Base-by-base conservation (phyloP, 2,329 filamentous ascomycete genomes). In the Lachnellula cervina region DNA sequence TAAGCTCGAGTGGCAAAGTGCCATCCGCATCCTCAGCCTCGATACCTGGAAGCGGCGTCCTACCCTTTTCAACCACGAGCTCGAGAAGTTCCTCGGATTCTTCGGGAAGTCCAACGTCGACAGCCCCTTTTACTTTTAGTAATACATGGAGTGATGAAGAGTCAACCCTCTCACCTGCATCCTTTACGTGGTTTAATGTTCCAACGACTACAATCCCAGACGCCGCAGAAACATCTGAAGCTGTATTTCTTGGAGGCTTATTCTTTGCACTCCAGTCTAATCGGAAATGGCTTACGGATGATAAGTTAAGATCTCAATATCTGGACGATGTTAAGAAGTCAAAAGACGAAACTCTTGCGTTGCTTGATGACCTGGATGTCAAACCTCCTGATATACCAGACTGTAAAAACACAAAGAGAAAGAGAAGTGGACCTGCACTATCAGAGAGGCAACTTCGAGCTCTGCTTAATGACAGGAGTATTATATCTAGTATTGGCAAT, bases 361-460 rank as follows among this genome's bases (percentile, higher is more conserved):
- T 58, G 16, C 44, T 55, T 34, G 46, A 48, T 23, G 42, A 35
- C 17, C 19, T 58, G 13, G n/a, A 38, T 23, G 38, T 52, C 42
- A 50, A 55, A 23, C 48, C 49, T 6, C 35, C 43, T 38, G 23
- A 25, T 19, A 43, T 32, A 4, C 49, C 52, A 2, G 48, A 51
- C 28, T 55, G 52, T 43, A 49, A 43, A 25, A 58, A 52, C 16
- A 49, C 45, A 35, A 57, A 59, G 42, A 45, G 51, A n/a, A 51
- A 40, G 23, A 51, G 51, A 42, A 47, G 51, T 32, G 21, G 42
- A 4, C 42, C 11, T 25, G 14, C 37, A 8, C 8, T 57, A 4
- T 55, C 54, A 23, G 57, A 57, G 28, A 52, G 34, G 57, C 47
- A 57, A 34, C 44, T 57, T 7, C 52, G 54, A 51, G 48, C 37